Evolutionary conservation across 495 filamentous ascomycete species (phyloP).

Genomic region (Aspergillus incahuasiensis): DNA sequence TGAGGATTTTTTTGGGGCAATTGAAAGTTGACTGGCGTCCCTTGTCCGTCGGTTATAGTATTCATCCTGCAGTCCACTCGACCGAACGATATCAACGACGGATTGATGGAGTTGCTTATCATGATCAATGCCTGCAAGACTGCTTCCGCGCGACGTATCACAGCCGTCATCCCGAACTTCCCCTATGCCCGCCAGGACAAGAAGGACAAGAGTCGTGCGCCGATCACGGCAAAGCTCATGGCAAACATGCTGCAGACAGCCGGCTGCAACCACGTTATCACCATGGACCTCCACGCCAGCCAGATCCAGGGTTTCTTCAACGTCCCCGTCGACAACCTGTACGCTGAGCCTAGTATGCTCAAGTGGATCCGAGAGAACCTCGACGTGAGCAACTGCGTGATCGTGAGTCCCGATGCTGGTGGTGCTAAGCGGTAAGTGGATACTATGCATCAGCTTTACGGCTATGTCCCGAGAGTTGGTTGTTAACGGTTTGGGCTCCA

Average conservation of each 20-base stretch:
- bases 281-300: constrained; percentile 70
- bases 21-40: constrained; percentile 4
- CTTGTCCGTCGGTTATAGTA: constrained; percentile 46
- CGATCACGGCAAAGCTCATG: constrained; percentile 82
- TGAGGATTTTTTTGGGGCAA: constrained; percentile 9
- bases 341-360: constrained; percentile 90
- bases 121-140: constrained; percentile 99
- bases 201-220: constrained; percentile 93
- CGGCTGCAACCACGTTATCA: constrained; percentile 81
- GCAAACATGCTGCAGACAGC: constrained; percentile 98
- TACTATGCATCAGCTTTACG: neutral
- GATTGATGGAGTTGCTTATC: constrained; percentile 96
- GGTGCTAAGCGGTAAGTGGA: constrained; percentile 81
- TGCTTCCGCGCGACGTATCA: constrained; percentile 89
- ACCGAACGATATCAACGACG: constrained; percentile 97
- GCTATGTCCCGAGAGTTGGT: neutral
- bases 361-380: constrained; percentile 88
- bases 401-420: constrained; percentile 94
- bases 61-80: constrained; percentile 96
- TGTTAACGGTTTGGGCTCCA: constrained; percentile 13
- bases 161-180: constrained; percentile 91
- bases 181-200: constrained; percentile 99
- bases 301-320: constrained; percentile 90
- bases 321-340: constrained; percentile 94
- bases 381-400: constrained; percentile 76